These are phyloP conservation scores for Trypanosoma avium DNA, from an alignment of 208 protist species.

Conservation along the genomic window DNA sequence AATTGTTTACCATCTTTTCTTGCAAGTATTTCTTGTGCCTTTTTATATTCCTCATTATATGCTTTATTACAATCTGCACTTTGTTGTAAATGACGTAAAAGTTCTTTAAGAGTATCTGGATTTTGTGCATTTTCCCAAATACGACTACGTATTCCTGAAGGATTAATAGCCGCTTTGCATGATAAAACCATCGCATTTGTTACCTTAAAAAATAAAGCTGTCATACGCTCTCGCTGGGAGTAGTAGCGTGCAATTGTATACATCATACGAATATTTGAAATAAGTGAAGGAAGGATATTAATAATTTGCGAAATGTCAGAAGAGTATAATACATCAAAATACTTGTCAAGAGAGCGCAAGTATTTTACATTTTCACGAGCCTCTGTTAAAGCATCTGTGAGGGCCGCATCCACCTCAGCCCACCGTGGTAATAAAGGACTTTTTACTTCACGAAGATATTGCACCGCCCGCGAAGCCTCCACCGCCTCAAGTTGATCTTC, in stretches of 20 bases:
- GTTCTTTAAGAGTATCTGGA: conserved; percentile 63
- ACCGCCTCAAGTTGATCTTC: conserved; percentile 86
- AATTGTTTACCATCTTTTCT: conserved; percentile 80
- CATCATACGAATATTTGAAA: conserved; percentile 97
- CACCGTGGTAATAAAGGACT: conserved; percentile 85
- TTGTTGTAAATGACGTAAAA: conserved; percentile 79
- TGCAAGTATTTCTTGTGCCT: conserved; percentile 86
- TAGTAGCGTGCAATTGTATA: conserved; percentile 97
- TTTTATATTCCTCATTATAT: conserved; percentile 94
- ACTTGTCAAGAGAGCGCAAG: conserved; percentile 95
- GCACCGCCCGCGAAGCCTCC: conserved; percentile 75
- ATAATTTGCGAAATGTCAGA: conserved; percentile 92
- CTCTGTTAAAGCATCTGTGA: conserved; percentile 96
- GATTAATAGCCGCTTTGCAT: conserved; percentile 93
- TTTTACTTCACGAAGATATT: conserved; percentile 88
- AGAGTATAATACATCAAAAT: conserved; percentile 96
- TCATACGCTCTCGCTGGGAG: conserved; percentile 94
- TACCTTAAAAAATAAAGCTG: conserved; percentile 96
- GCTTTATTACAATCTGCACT: conserved; percentile 92
- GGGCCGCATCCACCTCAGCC: conserved; percentile 80
- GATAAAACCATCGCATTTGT: conserved; percentile 96
- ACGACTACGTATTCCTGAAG: conserved; percentile 73
- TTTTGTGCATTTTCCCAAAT: conserved; percentile 93
- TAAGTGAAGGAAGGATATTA: conserved; percentile 93
- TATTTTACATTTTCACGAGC: conserved; percentile 99